Percentiles rank a stretch among this genome's conserved stretches.
These are phyloP conservation scores for Laburnicola sp. DNA, from an alignment of 2,329 filamentous ascomycete species.

Conservation along the genomic window DNA sequence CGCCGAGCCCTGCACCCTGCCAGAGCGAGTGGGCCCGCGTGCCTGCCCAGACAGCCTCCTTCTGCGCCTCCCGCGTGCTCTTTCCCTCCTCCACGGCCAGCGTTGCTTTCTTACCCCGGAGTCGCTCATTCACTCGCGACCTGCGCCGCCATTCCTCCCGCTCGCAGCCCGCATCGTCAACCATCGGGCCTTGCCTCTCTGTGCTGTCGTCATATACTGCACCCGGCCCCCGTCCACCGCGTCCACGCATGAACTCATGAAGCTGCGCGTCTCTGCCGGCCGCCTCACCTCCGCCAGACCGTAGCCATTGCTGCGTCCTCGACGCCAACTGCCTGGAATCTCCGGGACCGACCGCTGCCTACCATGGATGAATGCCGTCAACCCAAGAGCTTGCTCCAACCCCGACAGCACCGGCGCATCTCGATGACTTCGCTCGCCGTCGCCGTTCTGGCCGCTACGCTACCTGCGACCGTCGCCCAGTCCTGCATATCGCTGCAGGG, in stretches of 20 bases:
- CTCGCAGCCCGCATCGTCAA: slow-evolving; percentile 28
- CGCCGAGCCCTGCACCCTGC: slow-evolving; percentile 23
- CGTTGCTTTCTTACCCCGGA: slow-evolving; percentile 42
- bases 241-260: slow-evolving; percentile 39
- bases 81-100: slow-evolving; percentile 31
- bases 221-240: slow-evolving; percentile 11
- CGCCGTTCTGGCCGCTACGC: slow-evolving; percentile 31
- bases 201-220: slow-evolving; percentile 19
- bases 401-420: slow-evolving; percentile 26
- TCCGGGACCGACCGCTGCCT: slow-evolving; percentile 1
- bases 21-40: too few species aligned
- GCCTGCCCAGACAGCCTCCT: slow-evolving; percentile 18
- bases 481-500: slow-evolving; percentile 69
- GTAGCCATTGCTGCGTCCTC: slow-evolving; percentile 15
- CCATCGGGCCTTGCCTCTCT: slow-evolving; percentile 22
- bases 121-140: slow-evolving; percentile 41
- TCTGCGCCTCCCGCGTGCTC: slow-evolving; percentile 29
- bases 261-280: slow-evolving; percentile 34
- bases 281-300: slow-evolving; percentile 23
- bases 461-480: slow-evolving; percentile 44
- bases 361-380: slow-evolving; percentile 26
- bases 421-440: slow-evolving; percentile 24
- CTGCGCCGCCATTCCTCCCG: slow-evolving; percentile 28
- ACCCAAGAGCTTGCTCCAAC: slow-evolving; percentile 19
- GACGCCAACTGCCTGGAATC: slow-evolving; percentile 5